Evolutionary conservation across 176 grass and related monocot genomes (phyloP), one percentile per base, ranked within the genome.

Genomic region (Chrysopogon serrulatus): DNA sequence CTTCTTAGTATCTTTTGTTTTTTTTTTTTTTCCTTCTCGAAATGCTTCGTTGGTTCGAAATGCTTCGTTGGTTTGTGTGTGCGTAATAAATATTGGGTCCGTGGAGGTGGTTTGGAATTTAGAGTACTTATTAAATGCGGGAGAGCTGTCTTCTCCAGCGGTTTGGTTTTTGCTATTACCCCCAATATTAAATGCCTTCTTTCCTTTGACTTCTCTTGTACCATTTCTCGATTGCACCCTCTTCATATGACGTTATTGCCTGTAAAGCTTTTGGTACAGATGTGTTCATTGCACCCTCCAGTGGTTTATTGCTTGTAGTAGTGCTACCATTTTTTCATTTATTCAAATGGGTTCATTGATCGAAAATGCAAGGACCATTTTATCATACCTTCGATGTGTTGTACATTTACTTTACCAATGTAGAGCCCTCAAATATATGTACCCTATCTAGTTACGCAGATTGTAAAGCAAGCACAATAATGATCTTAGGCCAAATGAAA

Each of bases 101-200:
- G 57, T 78, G 15, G 79, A 48, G 84, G 83, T 90, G 17, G 88
- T 90, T 86, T 86, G 73, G 88, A 78, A 72, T 90, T 90, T 65
- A 77, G 65, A 60, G 88, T 78, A 67, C 88, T 90, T 90, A 48
- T 90, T 90, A 48, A 90, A 90, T 90, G 84, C 68, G 36, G 40
- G 23, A 30, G 44, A 83, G 79, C 74, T 86, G 79, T 79, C 74
- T 62, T 60, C 79, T 68, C 37, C 67, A 77, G 43, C 10, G 65
- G 79, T 79, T 83, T 78, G 88, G 39, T 83, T 86, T 86, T 86
- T 40, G 44, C 73, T 27, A 81, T 76, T 47, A 61, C 61, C 47
- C 23, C 63, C 71, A 43, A 27, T 48, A 87, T 82, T 86, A 66
- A 90, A 83, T 89, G 75, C 21, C 43, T 77, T 90, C 79, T 73